phyloP scores from a whole-genome alignment of 106 monocot genomes.

The Posidonia australis region DNA sequence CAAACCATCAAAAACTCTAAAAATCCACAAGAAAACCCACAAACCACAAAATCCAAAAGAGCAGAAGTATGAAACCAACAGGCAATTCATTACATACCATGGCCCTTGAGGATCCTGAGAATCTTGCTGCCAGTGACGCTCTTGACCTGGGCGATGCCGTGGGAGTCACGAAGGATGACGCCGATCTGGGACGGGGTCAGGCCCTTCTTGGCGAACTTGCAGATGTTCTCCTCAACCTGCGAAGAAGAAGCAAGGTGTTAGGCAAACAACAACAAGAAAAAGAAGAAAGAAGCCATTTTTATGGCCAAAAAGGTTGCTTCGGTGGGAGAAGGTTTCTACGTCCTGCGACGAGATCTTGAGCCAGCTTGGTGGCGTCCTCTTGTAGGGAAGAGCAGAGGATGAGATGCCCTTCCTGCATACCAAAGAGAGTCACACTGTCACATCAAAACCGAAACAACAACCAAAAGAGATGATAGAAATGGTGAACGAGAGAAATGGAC shows the following conservation, averaged over 20 bases:
- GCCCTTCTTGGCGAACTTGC: slow-evolving; percentile 80
- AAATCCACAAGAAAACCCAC: too few relatives aligned
- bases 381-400: slow-evolving; percentile 63
- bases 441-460: neutral
- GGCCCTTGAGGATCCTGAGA: slow-evolving; percentile 63
- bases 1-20: neutral
- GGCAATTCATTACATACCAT: slow-evolving; percentile 6
- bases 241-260: neutral
- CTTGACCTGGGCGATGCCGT: slow-evolving; percentile 80
- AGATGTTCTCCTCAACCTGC: slow-evolving; percentile 57
- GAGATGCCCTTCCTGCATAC: slow-evolving; percentile 54
- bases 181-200: slow-evolving; percentile 78
- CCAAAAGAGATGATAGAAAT: neutral
- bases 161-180: slow-evolving; percentile 72
- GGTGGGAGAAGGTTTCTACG: slow-evolving; percentile 12
- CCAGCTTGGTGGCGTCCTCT: slow-evolving; percentile 72
- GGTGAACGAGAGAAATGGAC: neutral
- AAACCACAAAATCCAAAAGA: too few relatives aligned
- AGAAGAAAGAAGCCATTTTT: neutral
- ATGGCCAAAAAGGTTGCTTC: neutral
- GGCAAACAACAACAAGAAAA: neutral
- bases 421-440: too few relatives aligned
- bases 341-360: slow-evolving; percentile 55
- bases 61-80: neutral
- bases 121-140: slow-evolving; percentile 82